Evolutionary conservation across 768 basidiomycete genomes (phyloP).

Genomic region (Xerocomellus chrysenteron): DNA sequence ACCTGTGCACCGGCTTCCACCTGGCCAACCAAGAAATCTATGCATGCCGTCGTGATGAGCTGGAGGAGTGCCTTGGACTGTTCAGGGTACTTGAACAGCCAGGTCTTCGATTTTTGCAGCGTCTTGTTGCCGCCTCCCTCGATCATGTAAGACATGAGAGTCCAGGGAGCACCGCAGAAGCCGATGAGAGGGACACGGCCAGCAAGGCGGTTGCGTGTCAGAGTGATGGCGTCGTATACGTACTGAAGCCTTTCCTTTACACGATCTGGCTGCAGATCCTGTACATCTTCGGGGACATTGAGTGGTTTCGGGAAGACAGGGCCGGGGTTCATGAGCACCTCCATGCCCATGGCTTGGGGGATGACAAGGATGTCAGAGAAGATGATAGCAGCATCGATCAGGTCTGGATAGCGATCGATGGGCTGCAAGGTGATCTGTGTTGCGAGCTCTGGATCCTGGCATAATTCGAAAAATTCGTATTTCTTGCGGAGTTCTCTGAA

Average conservation of each 20-base stretch:
- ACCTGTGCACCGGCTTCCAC: constrained; percentile 96
- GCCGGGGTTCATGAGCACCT: constrained; percentile 89
- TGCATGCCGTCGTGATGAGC: constrained; percentile 85
- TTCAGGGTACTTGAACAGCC: constrained; percentile 89
- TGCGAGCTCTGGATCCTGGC: constrained; percentile 87
- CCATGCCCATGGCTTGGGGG: constrained; percentile 97
- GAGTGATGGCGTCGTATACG: constrained; percentile 88
- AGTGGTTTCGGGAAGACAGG: constrained; percentile 90
- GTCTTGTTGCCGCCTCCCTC: constrained; percentile 94
- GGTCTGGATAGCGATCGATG: constrained; percentile 79
- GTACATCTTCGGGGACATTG: constrained; percentile 68
- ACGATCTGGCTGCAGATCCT: constrained; percentile 64
- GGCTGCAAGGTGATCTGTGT: constrained; percentile 91
- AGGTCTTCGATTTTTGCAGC: constrained; percentile 87
- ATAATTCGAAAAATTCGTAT: constrained; percentile 95
- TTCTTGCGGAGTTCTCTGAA: constrained; percentile 82
- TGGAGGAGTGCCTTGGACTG: constrained; percentile 75
- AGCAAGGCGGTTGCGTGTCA: constrained; percentile 73
- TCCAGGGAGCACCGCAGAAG: constrained; percentile 98
- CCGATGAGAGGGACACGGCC: constrained; percentile 96
- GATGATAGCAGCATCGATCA: constrained; percentile 95
- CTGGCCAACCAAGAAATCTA: constrained; percentile 89
- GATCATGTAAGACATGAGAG: constrained; percentile 96
- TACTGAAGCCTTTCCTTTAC: constrained; percentile 86
- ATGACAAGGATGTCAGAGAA: constrained; percentile 98